phyloP scores from a whole-genome alignment of 2,329 filamentous ascomycete genomes.

The Didymella pomorum region DNA sequence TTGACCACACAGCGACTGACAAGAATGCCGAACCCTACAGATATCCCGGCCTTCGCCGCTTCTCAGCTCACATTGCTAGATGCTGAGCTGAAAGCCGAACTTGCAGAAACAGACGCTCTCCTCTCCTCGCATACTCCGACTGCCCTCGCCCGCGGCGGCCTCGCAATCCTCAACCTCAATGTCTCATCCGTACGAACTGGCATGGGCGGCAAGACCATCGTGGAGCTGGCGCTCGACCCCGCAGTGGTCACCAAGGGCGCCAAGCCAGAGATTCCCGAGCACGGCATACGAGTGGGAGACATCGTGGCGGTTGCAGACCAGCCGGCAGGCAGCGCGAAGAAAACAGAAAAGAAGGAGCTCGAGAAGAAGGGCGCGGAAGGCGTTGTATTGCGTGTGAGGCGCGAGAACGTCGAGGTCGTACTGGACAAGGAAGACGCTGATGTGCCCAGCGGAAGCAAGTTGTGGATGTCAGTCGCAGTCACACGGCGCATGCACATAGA shows the following conservation, averaged over 20 bases:
- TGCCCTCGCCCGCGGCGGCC: constrained; percentile 76
- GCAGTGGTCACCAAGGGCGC: constrained; percentile 63
- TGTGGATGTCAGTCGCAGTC: constrained; percentile 66
- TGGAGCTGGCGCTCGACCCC: constrained; percentile 80
- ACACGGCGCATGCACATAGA: background rate
- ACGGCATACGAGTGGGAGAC: constrained; percentile 78
- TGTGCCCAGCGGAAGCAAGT: constrained; percentile 61
- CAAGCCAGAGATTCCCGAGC: constrained; percentile 70
- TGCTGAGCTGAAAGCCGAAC: constrained; percentile 74
- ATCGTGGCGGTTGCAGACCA: constrained; percentile 80
- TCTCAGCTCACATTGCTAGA: constrained; percentile 76
- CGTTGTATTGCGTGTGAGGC: constrained; percentile 72
- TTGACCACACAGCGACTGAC: constrained; percentile 5
- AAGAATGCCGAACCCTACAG: constrained; percentile 48
- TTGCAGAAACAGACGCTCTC: constrained; percentile 72
- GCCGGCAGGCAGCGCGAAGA: constrained; percentile 73
- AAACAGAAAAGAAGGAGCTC: constrained; percentile 74
- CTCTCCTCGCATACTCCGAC: constrained; percentile 73
- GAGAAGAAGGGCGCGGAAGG: constrained; percentile 73
- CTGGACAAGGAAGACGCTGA: constrained; percentile 70
- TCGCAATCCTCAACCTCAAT: constrained; percentile 78
- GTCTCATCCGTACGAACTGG: constrained; percentile 83
- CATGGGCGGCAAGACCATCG: constrained; percentile 86
- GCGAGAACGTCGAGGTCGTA: constrained; percentile 69
- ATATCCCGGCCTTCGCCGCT: constrained; percentile 73